phyloP scores from a whole-genome alignment of 1,284 basidiomycete genomes.

The Ceratobasidium sp. region DNA sequence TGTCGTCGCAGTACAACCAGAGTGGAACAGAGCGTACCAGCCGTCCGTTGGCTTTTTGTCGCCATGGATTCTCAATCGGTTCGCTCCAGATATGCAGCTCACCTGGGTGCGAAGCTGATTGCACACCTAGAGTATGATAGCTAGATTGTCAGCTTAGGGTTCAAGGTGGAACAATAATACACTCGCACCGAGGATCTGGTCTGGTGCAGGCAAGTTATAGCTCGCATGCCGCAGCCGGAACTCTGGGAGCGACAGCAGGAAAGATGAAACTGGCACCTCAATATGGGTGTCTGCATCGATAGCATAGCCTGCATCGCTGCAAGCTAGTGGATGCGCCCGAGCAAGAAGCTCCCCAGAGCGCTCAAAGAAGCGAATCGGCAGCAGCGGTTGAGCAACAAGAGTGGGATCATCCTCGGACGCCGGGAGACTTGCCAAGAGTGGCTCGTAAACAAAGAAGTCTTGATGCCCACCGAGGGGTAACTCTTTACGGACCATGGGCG shows the following conservation, averaged over 20 bases:
- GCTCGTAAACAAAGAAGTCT: neutral
- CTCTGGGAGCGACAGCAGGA: neutral
- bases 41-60: neutral
- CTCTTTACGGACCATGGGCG: neutral
- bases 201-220: neutral
- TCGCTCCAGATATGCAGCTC: neutral
- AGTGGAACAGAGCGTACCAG: slow-evolving; percentile 52
- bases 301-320: neutral
- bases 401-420: neutral
- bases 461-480: neutral
- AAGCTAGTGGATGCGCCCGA: neutral
- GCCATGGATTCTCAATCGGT: neutral
- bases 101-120: neutral
- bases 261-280: neutral
- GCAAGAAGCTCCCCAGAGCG: neutral
- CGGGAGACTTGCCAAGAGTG: neutral
- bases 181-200: neutral
- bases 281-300: neutral
- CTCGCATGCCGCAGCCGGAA: neutral
- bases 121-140: neutral
- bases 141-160: too few species aligned
- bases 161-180: too few species aligned
- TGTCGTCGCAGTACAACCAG: slow-evolving; percentile 64
- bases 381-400: neutral
- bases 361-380: neutral